Percentiles rank a stretch among this genome's conserved stretches.
Conservation (phyloP, 1,139 yeast genomes). For the Lodderomyces oxycetoniae region DNA sequence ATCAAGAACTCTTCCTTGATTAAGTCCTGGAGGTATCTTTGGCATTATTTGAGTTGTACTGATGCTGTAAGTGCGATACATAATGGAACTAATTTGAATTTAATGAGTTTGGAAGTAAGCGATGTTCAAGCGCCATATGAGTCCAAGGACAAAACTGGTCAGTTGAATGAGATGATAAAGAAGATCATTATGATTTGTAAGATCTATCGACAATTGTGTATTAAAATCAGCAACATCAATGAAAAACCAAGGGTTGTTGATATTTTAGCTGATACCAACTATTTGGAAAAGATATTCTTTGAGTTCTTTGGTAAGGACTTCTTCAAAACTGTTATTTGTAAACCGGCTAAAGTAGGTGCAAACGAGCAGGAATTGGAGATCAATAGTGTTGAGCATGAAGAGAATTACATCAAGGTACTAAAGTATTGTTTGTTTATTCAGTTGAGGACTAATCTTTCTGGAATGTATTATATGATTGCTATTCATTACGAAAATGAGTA, state of each 20-base stretch:
- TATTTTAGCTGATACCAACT: constrained; percentile 34
- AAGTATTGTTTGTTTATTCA: constrained; percentile 36
- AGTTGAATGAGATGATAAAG: constrained; percentile 15
- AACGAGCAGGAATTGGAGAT: constrained; percentile 13
- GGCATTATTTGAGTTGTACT: constrained; percentile 28
- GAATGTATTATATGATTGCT: constrained; percentile 42
- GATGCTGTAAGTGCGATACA: constrained; percentile 36
- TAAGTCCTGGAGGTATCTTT: constrained; percentile 36
- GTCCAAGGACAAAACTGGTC: constrained; percentile 17
- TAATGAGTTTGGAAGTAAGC: constrained; percentile 25
- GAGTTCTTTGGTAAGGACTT: constrained; percentile 43
- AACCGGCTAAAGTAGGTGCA: constrained; percentile 21
- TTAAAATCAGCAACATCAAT: constrained; percentile 27
- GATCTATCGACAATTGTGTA: constrained; percentile 29
- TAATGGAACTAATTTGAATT: constrained; percentile 30
- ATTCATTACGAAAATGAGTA: constrained; percentile 38
- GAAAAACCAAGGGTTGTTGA: constrained; percentile 35
- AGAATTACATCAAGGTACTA: constrained; percentile 27
- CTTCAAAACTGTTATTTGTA: constrained; percentile 38
- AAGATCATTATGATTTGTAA: constrained; percentile 20
- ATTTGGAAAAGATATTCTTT: constrained; percentile 34
- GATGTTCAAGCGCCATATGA: constrained; percentile 31
- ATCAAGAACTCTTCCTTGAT: constrained; percentile 25
- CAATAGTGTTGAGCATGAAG: constrained; percentile 20
- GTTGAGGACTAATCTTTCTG: constrained; percentile 40